phyloP scores from a whole-genome alignment of 805 yeast species.

The Hanseniaspora osmophila region DNA sequence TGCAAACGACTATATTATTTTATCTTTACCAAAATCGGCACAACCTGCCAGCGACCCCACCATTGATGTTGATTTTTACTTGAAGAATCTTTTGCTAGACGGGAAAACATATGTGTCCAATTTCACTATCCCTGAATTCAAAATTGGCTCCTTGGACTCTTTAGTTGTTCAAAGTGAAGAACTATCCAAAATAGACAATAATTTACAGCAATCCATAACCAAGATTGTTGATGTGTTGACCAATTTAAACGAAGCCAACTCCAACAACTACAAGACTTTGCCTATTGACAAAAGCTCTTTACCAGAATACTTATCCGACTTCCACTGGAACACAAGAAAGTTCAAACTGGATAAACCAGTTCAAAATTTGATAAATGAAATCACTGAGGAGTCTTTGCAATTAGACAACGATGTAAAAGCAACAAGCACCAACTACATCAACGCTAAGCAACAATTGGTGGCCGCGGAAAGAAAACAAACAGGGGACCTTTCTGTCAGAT shows the following conservation, averaged over 20 bases:
- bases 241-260: slow-evolving; percentile 29
- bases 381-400: slow-evolving; percentile 65
- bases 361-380: slow-evolving; percentile 52
- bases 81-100: slow-evolving; percentile 38
- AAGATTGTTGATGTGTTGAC: slow-evolving; percentile 67
- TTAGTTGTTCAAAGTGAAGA: slow-evolving; percentile 87
- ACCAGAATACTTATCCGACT: slow-evolving; percentile 53
- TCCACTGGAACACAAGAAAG: slow-evolving; percentile 80
- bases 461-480: slow-evolving; percentile 87
- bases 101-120: slow-evolving; percentile 46
- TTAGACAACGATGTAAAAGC: slow-evolving; percentile 74
- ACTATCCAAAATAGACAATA: slow-evolving; percentile 66
- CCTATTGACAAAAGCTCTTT: slow-evolving; percentile 36
- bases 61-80: slow-evolving; percentile 31
- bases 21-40: slow-evolving; percentile 42
- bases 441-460: slow-evolving; percentile 68
- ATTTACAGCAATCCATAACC: slow-evolving; percentile 49
- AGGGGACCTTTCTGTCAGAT: slow-evolving; percentile 84
- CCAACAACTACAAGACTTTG: slow-evolving; percentile 36
- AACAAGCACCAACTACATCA: slow-evolving; percentile 60
- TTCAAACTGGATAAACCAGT: slow-evolving; percentile 76
- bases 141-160: slow-evolving; percentile 88
- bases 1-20: slow-evolving; percentile 28
- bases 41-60: slow-evolving; percentile 37
- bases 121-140: slow-evolving; percentile 66